Evolutionary conservation across 108 stramenopile species (phyloP), one percentile per base, ranked within the genome.

Genomic region (Stephanodiscus triporus): DNA sequence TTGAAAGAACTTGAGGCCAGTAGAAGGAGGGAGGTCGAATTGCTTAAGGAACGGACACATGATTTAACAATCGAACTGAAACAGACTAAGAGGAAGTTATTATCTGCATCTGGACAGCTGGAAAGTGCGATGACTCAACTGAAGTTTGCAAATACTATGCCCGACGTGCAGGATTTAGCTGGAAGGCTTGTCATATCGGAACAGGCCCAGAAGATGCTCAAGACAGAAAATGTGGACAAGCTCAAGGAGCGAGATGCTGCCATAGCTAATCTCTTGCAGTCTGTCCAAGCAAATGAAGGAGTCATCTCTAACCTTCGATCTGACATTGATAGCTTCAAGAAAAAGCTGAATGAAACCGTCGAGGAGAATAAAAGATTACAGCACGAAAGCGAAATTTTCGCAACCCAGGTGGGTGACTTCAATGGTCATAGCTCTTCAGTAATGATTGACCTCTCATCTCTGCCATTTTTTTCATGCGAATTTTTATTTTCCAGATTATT

Each of bases 351-450:
- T 16, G 23, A 57, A 16, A 24, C 63, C 38, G 23, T 63, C 63
- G 73, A 78, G 57, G 92, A 93, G 54, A 70, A 87, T 14, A 42
- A 66, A 19, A 79, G 89, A 42, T 66, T 94, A 40, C 84, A 87
- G 50, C 83, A 89, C 23, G 92, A 94, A 67, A 90, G 77, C 61
- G 92, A 94, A 69, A 91, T 94, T 30, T 94, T 94, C 77, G 92
- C 92, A 17, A 87, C 85, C 17, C 92, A 56, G 55, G 55, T 56
- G 24, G 22, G 55, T 56, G 27, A 56, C 20, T 26, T 24, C 0
- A 29, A 14, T 10, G 2, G 0, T 24, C 0, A 29, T 14, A 14
- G 3, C 2, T 56, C 7, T 53, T 53, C 27, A 26, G 8, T 6
- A 14, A 26, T 29, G 9, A 0, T 24, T 56, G 2, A 26, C 29